phyloP scores from a whole-genome alignment of 2,329 filamentous ascomycete species.

The Aspergillus sp. region DNA sequence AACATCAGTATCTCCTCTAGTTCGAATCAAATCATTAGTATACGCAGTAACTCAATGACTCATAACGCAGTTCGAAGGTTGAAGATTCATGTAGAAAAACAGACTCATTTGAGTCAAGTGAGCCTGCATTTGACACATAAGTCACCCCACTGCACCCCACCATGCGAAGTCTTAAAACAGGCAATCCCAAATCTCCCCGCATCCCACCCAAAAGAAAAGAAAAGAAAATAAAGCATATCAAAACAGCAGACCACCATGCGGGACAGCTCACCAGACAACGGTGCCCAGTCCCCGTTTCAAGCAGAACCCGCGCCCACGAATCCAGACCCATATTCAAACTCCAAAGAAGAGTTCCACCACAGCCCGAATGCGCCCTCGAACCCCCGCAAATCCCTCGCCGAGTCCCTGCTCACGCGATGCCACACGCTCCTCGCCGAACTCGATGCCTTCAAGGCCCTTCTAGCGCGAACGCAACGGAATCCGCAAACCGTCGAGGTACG shows the following conservation, averaged over 20 bases:
- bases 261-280: not conserved
- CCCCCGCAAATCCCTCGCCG: constrained; percentile 30
- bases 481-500: constrained; percentile 56
- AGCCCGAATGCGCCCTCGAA: not conserved
- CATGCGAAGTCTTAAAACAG: not conserved
- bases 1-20: not conserved
- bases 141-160: not conserved
- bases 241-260: constrained; percentile 5
- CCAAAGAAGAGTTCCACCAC: not conserved
- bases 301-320: not conserved
- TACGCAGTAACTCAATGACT: too few relatives aligned
- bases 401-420: constrained; percentile 44
- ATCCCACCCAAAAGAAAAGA: not conserved
- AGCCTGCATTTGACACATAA: too few relatives aligned
- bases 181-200: not conserved
- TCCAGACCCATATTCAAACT: not conserved
- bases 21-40: not conserved
- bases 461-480: constrained; percentile 47
- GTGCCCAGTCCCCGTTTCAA: not conserved
- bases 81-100: not conserved
- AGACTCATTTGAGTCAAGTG: not conserved
- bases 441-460: constrained; percentile 48
- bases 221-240: not conserved
- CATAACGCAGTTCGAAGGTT: too few relatives aligned
- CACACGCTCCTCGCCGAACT: constrained; percentile 50